Base-by-base conservation (phyloP, 176 grass and related monocot genomes). In the Carex littledalei region DNA sequence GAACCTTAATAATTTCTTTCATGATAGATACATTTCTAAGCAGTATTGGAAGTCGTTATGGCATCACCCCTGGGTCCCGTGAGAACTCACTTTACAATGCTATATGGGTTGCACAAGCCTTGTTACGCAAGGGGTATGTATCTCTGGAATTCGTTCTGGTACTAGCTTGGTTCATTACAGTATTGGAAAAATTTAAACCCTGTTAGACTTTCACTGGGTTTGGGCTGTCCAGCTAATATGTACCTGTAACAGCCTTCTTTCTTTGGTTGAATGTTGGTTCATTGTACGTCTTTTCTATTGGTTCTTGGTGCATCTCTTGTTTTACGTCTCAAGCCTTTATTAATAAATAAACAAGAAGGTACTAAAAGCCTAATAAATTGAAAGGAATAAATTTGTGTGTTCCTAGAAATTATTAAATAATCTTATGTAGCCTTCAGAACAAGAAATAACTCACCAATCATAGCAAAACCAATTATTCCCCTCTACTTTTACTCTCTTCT, bases 51-150 rank as follows among this genome's bases (percentile, higher is more conserved):
- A 93, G 92, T 89, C 80, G 88, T 13, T 94, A 98, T 89, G 92
- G 92, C 84, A 90, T 98, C 82, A 88, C 88, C 58, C 69, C 83
- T 63, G 93, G 92, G 82, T 94, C 95, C 84, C 86, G 80, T 65
- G 95, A 98, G 86, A 98, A 98, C 84, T 89, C 95, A 59, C 83
- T 94, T 78, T 92, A 94, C 80, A 98, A 93, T 92, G 95, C 91
- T 87, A 89, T 98, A 87, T 98, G 95, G 93, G 93, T 91, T 84
- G 93, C 93, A 32, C 93, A 98, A 56, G 92, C 95, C 16, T 71
- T 98, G 54, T 66, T 98, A 79, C 92, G 95, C 82, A 98, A 98
- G 83, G 95, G 95, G 95, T 98, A 90, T 15, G 20, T 57, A 12
- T 73, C 62, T 57, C 62, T 86, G 13, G 1, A 71, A 35, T 53